Evolutionary conservation across 2,329 filamentous ascomycete genomes (phyloP), one percentile per base, ranked within the genome.

Genomic region (Ceratocystis harringtonii): DNA sequence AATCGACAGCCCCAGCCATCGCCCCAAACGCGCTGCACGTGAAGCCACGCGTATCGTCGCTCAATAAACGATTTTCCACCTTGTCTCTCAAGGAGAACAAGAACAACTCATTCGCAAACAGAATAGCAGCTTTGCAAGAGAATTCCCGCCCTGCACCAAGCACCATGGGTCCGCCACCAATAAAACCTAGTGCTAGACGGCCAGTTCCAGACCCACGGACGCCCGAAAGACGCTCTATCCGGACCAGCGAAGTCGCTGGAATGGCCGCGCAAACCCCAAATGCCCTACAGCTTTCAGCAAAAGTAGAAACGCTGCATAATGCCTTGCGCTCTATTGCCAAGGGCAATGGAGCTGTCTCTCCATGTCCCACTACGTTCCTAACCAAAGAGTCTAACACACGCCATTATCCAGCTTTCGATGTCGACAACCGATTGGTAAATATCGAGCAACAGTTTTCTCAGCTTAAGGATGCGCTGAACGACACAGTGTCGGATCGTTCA

Each of bases 401-500:
- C 70, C 75, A 73, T 43, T 83, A 78, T 75, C 69, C 81, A 89
- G 88, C 82, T 71, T 92, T 87, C 81, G 90, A 96, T 73, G 84
- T 91, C 69, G 86, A 91, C 70, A 83, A 83, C 68, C 84, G 87
- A 41, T 81, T 96, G 70, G 85, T 86, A 68, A 82, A 85, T 67
- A 86, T 96, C 76, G 89, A 95, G 71, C 78, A 80, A 19, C 81
- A 92, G 71, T 90, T 90, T 72, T 80, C 82, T 61, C 79, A 81
- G 67, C 79, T 97, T 68, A 87, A 87, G 71, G 81, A 86, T 66
- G 86, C 88, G 69, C 84, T 96, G 72, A 84, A 84, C 67, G 81
- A 81, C 41, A 85, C 88, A 25, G 80, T 87, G 10, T 81, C 81
- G 50, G 85, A 90, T 65, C 85, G 84, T 70, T 86, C 82, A 66